A percentile compares a stretch with the other conserved stretches of the same genome.
Conservation (phyloP, 345 rosid species). For the Aegle marmelos region DNA sequence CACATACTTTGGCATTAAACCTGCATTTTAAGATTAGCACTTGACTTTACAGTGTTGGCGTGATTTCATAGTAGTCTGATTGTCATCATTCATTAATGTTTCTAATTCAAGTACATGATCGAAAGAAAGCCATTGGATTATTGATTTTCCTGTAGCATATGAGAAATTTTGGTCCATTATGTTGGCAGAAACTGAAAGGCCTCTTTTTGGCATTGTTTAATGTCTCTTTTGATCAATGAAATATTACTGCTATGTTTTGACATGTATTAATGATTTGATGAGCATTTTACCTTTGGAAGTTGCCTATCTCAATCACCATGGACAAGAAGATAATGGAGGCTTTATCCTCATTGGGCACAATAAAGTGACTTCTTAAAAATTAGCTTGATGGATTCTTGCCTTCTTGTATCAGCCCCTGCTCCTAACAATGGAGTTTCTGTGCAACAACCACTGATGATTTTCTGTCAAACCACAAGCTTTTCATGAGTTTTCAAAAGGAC, state of each 20-base stretch:
- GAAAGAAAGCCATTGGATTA: neutral
- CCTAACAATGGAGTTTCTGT: neutral
- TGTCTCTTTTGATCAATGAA: neutral
- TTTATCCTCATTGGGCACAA: neutral
- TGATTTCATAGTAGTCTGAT: neutral
- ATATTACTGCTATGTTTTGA: neutral
- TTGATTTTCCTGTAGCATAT: neutral
- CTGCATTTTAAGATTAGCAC: neutral
- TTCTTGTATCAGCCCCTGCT: neutral
- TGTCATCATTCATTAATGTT: neutral
- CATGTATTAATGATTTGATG: neutral
- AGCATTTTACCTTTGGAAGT: neutral
- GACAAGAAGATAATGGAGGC: neutral
- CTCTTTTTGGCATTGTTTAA: neutral
- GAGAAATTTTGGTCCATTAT: neutral
- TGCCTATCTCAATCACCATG: neutral
- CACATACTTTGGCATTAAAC: neutral
- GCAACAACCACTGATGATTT: too few relatives aligned
- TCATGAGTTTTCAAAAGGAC: neutral
- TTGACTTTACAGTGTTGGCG: neutral
- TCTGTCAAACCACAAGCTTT: neutral
- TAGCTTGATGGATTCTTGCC: neutral
- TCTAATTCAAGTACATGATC: neutral
- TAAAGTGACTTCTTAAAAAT: neutral
- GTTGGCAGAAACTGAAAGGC: neutral